phyloP scores from a whole-genome alignment of 2,329 filamentous ascomycete genomes.

The Lecanosticta acicola region DNA sequence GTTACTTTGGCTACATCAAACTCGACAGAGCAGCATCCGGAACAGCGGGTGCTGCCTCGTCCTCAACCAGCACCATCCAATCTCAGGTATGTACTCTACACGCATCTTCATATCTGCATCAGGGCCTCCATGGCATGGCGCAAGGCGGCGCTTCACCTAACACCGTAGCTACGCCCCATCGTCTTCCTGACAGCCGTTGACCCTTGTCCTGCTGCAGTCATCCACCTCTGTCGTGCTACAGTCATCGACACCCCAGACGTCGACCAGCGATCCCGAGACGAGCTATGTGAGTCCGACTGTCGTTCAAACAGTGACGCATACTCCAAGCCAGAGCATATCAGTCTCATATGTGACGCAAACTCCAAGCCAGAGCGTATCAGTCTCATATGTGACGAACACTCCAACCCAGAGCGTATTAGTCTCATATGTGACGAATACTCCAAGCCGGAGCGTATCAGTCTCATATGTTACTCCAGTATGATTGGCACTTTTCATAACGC shows the following conservation, averaged over 20 bases:
- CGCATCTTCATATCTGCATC: neutral
- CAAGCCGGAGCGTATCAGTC: constrained; percentile 23
- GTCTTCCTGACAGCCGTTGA: neutral
- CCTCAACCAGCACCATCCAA: constrained; percentile 18
- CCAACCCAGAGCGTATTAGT: constrained; percentile 17
- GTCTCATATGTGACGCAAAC: too few species aligned
- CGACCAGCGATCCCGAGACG: constrained; percentile 23
- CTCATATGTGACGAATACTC: constrained; percentile 20
- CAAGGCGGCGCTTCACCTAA: neutral
- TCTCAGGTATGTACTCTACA: constrained; percentile 22
- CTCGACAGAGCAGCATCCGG: constrained; percentile 52
- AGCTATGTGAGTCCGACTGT: constrained; percentile 27
- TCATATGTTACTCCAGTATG: constrained; percentile 29
- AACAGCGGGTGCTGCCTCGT: constrained; percentile 41
- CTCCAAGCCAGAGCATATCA: neutral
- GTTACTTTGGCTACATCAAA: constrained; percentile 61
- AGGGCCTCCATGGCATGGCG: neutral
- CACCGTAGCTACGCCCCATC: too few species aligned
- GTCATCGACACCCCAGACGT: constrained; percentile 16
- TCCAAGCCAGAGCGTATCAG: constrained; percentile 22
- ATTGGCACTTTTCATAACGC: constrained; percentile 22
- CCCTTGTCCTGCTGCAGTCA: constrained; percentile 8
- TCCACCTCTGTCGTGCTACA: constrained; percentile 9
- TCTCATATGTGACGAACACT: constrained; percentile 23
- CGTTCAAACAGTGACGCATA: constrained; percentile 19